These are phyloP conservation scores for Elsinoe perseae DNA, from an alignment of 2,329 filamentous ascomycete genomes.

Conservation along the genomic window DNA sequence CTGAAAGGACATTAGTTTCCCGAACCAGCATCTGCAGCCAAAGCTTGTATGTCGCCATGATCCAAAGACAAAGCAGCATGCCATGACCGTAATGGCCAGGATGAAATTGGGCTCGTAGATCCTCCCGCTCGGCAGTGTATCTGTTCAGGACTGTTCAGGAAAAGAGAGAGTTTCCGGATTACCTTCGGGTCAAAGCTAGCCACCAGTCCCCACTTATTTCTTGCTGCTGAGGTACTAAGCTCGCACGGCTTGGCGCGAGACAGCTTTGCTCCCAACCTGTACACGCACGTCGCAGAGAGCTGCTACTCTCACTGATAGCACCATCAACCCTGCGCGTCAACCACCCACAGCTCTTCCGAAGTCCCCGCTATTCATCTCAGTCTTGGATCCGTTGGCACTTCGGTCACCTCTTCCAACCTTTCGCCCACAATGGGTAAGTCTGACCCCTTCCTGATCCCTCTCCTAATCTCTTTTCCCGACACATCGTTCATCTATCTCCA, in stretches of 20 bases:
- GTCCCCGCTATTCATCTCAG: conserved; percentile 13
- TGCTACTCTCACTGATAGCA: background rate
- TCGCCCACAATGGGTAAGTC: conserved; percentile 19
- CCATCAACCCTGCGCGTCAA: conserved; percentile 6
- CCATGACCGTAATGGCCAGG: conserved; percentile 8
- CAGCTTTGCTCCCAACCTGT: background rate
- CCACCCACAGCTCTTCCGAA: conserved; percentile 1
- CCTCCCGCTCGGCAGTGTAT: background rate
- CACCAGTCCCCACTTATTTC: background rate
- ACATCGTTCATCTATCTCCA: conserved; percentile 13
- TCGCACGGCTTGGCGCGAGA: conserved; percentile 1
- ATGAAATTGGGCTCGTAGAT: conserved; percentile 6
- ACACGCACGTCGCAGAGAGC: background rate
- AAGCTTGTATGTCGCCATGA: background rate
- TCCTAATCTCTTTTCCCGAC: conserved; percentile 11
- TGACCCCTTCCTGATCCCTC: conserved; percentile 15
- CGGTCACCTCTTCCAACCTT: conserved; percentile 8
- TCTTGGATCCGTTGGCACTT: conserved; percentile 12
- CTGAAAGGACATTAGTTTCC: background rate
- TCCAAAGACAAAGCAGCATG: background rate
- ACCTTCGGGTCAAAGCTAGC: background rate
- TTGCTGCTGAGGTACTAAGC: background rate
- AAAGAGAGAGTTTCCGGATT: background rate
- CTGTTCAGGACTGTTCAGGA: background rate
- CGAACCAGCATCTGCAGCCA: conserved; percentile 8